Evolutionary conservation across 108 stramenopile species (phyloP).

Genomic region (Conticribra guillardii): DNA sequence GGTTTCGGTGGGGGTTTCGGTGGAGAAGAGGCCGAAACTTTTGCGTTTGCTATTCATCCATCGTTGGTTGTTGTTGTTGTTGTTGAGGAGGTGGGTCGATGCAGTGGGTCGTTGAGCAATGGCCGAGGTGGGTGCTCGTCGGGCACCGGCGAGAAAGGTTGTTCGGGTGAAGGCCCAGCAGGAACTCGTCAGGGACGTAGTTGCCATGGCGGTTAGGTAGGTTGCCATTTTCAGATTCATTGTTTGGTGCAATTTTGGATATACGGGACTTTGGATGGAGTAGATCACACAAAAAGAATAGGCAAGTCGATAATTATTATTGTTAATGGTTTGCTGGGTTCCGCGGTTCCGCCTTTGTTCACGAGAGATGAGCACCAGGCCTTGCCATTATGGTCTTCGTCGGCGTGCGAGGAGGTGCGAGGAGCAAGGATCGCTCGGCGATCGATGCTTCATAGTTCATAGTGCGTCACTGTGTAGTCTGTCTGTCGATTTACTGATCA

Average conservation of each 20-base stretch:
- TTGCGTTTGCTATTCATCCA: neutral
- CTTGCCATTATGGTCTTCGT: too few species aligned
- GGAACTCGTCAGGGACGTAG: neutral
- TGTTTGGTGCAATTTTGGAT: too few species aligned
- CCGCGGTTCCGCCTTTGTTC: too few species aligned
- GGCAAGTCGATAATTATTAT: too few species aligned
- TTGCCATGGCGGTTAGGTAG: conserved; percentile 11
- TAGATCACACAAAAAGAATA: neutral
- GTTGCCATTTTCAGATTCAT: conserved; percentile 44
- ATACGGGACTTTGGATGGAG: too few species aligned
- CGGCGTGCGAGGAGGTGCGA: too few species aligned
- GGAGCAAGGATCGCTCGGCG: too few species aligned
- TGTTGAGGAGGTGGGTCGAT: neutral
- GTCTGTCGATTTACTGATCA: too few species aligned
- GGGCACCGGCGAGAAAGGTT: neutral
- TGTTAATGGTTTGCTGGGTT: too few species aligned
- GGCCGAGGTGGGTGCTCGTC: neutral
- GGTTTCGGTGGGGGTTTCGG: neutral
- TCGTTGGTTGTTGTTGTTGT: neutral
- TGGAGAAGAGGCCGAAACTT: conserved; percentile 5
- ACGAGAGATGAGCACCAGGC: too few species aligned
- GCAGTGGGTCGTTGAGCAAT: neutral
- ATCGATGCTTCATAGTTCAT: too few species aligned
- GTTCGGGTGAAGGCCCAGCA: conserved; percentile 2
- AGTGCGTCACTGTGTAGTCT: too few species aligned